These are phyloP conservation scores for Trichoderma gracile DNA, from an alignment of 2,329 filamentous ascomycete genomes.

Conservation along the genomic window DNA sequence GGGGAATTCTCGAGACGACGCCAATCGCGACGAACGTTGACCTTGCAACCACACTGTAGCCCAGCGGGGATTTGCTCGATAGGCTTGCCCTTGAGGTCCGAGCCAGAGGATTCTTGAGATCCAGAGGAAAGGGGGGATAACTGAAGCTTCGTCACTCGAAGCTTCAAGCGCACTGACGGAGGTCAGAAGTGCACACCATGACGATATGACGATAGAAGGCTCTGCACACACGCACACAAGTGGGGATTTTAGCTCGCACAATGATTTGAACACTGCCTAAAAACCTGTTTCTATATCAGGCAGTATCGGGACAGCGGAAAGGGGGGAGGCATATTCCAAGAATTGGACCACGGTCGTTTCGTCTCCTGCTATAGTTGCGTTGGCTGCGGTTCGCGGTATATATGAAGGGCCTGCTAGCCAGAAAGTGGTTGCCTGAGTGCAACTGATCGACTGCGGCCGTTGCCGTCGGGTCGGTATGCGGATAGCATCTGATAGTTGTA, in stretches of 20 bases:
- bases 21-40: slow-evolving; percentile 34
- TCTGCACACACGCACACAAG: background rate
- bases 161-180: background rate
- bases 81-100: background rate
- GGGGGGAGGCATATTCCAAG: background rate
- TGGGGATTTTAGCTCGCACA: slow-evolving; percentile 16
- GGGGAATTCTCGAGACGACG: slow-evolving; percentile 34
- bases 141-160: background rate
- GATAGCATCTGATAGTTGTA: no score
- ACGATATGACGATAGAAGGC: slow-evolving; percentile 23
- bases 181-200: slow-evolving; percentile 3
- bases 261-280: slow-evolving; percentile 8
- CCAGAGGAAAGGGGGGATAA: background rate
- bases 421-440: background rate
- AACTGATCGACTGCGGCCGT: background rate
- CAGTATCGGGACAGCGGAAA: background rate
- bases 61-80: background rate
- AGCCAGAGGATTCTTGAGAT: background rate
- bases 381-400: background rate
- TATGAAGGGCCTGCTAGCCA: background rate
- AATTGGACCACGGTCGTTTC: background rate
- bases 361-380: background rate
- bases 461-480: background rate
- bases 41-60: background rate
- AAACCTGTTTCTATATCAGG: background rate